Base-by-base conservation (phyloP, 192 early-diverging fungal genomes). In the Allomyces macrogynus region DNA sequence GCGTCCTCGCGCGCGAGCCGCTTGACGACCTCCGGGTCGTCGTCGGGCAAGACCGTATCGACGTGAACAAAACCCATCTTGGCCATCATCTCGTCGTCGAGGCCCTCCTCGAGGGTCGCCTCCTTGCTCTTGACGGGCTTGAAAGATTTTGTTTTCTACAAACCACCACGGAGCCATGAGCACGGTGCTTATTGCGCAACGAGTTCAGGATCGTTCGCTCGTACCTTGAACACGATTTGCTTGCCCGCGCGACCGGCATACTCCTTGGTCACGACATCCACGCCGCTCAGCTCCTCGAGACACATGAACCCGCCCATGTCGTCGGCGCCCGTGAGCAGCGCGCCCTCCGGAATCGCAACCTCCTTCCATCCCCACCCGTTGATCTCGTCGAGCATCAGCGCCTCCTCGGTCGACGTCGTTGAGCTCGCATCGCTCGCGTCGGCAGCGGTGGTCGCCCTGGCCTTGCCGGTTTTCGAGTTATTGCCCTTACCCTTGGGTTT, bases 231-330 rank as follows among this genome's bases (percentile, higher is more conserved):
- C 42, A 89, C 73, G 0, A 86, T 78, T 57, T 40, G 32, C 32
- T 80, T 83, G 54, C 88, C 86, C 9, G 83, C 82, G 0, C 69
- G 66, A 16, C 75, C 73, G 43, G 78, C 79, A 40, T 40, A 40
- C 10, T 81, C 79, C 61, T 88, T 81, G 72, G 83, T 85, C 42
- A 80, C 80, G 26, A 92, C 82, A 69, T 91, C 87, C 11, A 93
- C 84, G 62, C 81, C 88, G 32, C 89, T 86, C 24, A 93, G 71
- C 64, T 96, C 93, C 70, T 96, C 90, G 44, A 96, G 76, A 61
- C 85, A 85, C 22, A 93, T 62, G 71, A 96, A 88, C 4, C 91
- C 93, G 18, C 85, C 86, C 62, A 81, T 67, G 26, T 87, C 88
- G 54, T 89, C 81, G 49, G 76, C 78, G 63, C 73, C 75, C 23